phyloP scores from a whole-genome alignment of 768 basidiomycete species.

The Auriscalpium microsporum region DNA sequence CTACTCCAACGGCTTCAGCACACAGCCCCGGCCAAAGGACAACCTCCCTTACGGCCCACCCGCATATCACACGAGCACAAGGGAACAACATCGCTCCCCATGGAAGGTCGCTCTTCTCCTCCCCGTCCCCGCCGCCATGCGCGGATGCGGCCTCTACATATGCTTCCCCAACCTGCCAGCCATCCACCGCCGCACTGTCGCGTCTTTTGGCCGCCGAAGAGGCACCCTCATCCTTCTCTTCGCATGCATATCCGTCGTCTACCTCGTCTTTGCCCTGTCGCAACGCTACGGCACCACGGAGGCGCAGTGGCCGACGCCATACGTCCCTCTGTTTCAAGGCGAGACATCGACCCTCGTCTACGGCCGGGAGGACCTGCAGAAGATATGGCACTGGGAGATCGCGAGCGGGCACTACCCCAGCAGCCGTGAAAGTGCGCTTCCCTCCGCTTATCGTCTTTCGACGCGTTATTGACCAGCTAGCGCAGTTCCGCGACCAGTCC shows the following conservation, averaged over 20 bases:
- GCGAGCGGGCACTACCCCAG: slow-evolving; percentile 92
- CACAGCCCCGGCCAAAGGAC: no score
- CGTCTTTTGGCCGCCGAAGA: slow-evolving; percentile 51
- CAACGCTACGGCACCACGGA: slow-evolving; percentile 54
- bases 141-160: slow-evolving; percentile 47
- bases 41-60: no score
- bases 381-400: slow-evolving; percentile 96
- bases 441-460: neutral
- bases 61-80: no score
- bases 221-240: slow-evolving; percentile 46
- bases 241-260: slow-evolving; percentile 37
- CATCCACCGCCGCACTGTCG: slow-evolving; percentile 46
- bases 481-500: slow-evolving; percentile 64
- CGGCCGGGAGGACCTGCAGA: slow-evolving; percentile 68
- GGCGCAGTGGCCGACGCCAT: slow-evolving; percentile 50
- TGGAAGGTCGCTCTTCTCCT: slow-evolving; percentile 56
- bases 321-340: slow-evolving; percentile 30
- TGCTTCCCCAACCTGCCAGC: slow-evolving; percentile 55
- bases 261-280: slow-evolving; percentile 50
- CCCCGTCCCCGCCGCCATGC: slow-evolving; percentile 47
- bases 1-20: no score
- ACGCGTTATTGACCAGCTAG: slow-evolving; percentile 1
- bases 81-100: slow-evolving; percentile 18
- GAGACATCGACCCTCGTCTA: slow-evolving; percentile 70
- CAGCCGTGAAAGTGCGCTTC: slow-evolving; percentile 55